These are phyloP conservation scores for Prunus mume DNA, from an alignment of 306 rosid species.

Conservation along the genomic window DNA sequence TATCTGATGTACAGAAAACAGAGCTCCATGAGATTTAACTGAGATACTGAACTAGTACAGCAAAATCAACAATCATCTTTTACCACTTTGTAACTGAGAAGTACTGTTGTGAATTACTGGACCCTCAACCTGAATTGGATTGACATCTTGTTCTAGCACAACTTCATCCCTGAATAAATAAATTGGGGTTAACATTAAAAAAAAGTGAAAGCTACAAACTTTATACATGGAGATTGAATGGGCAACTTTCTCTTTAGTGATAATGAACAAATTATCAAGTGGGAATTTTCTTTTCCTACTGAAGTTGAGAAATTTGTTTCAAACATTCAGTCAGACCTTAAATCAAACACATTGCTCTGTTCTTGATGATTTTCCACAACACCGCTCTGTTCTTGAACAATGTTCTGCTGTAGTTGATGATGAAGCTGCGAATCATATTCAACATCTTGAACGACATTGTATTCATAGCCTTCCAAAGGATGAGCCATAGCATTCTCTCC, in stretches of 20 bases:
- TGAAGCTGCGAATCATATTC: not conserved
- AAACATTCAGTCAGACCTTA: not conserved
- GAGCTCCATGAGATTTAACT: not conserved
- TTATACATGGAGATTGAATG: not conserved
- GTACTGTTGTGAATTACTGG: not conserved
- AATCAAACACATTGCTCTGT: not conserved
- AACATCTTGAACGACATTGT: not conserved
- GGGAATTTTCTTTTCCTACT: not conserved
- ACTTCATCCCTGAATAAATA: slow-evolving; percentile 1
- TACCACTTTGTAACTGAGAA: not conserved
- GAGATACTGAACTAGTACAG: not conserved
- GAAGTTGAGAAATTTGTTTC: no score
- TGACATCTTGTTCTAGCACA: not conserved
- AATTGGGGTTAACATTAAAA: not conserved
- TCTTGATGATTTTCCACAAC: not conserved
- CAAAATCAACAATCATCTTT: not conserved
- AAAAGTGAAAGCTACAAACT: not conserved
- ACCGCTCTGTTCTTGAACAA: not conserved
- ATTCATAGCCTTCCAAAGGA: not conserved
- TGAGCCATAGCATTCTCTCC: not conserved
- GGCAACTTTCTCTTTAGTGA: not conserved
- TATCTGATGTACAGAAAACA: not conserved
- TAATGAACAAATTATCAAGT: not conserved
- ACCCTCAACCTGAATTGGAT: not conserved
- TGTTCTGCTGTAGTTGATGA: not conserved